These are phyloP conservation scores for Begonia fuchsioides DNA, from an alignment of 306 rosid species.

Conservation along the genomic window DNA sequence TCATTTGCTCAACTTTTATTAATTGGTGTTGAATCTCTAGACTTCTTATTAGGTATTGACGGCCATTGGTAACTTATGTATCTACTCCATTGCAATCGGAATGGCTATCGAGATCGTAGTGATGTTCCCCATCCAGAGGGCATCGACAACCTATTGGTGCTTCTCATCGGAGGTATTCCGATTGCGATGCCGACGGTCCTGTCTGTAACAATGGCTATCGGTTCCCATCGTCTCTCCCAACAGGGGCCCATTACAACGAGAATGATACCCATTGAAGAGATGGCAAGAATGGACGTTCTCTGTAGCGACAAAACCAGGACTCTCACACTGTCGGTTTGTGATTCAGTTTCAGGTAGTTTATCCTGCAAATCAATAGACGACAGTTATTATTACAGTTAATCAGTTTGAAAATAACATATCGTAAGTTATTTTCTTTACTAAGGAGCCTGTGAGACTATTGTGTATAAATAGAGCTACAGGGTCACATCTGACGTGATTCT, in stretches of 20 bases:
- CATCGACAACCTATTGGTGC: conserved; percentile 40
- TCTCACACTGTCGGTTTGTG: neutral
- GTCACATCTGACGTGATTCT: too few relatives aligned
- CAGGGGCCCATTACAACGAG: conserved; percentile 63
- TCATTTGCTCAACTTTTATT: too few relatives aligned
- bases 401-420: too few relatives aligned
- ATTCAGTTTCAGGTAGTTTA: too few relatives aligned
- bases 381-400: too few relatives aligned
- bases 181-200: neutral
- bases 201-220: conserved; percentile 62
- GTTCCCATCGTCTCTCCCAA: too few relatives aligned
- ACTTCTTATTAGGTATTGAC: conserved; percentile 12
- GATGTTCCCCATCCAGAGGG: conserved; percentile 46
- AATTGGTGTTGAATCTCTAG: neutral
- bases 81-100: conserved; percentile 25
- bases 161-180: too few relatives aligned
- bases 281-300: conserved; percentile 3
- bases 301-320: neutral
- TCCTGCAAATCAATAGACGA: too few relatives aligned
- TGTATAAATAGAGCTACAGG: too few relatives aligned
- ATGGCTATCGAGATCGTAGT: conserved; percentile 44
- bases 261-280: conserved; percentile 62
- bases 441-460: too few relatives aligned
- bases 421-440: too few relatives aligned
- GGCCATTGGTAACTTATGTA: conserved; percentile 32